A percentile compares a stretch with the other conserved stretches of the same genome.
phyloP scores from a whole-genome alignment of 139 green algal species.

The Deuterostichococcus epilithicus region DNA sequence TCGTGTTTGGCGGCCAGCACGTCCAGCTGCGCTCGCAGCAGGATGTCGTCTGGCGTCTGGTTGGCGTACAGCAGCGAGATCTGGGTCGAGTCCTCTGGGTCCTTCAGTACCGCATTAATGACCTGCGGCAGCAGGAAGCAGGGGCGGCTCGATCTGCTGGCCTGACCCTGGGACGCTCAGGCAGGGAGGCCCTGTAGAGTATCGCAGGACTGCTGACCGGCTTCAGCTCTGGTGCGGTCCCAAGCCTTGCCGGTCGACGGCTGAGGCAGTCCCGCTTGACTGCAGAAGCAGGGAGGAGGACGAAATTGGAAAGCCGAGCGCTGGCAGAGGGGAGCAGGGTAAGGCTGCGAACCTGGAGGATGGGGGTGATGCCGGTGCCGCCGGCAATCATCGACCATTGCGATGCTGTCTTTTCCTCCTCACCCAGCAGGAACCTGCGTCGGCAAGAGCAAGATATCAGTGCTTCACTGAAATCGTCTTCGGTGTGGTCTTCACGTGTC shows the following conservation, averaged over 20 bases:
- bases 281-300: too few species aligned
- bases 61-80: constrained; percentile 94
- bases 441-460: neutral
- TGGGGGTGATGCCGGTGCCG: constrained; percentile 85
- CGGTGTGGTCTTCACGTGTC: too few species aligned
- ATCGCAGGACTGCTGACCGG: too few species aligned
- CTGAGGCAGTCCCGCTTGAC: too few species aligned
- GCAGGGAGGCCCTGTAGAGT: too few species aligned
- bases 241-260: too few species aligned
- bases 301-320: too few species aligned
- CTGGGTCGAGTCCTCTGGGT: constrained; percentile 77
- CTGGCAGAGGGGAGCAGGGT: neutral
- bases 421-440: neutral
- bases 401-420: constrained; percentile 22
- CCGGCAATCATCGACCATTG: constrained; percentile 89
- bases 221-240: too few species aligned
- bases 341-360: constrained; percentile 54
- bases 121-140: constrained; percentile 40
- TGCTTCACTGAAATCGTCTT: too few species aligned
- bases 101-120: constrained; percentile 70
- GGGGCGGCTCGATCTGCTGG: neutral
- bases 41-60: constrained; percentile 88
- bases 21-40: constrained; percentile 89
- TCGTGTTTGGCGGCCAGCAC: constrained; percentile 54
- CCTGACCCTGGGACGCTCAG: too few species aligned